A percentile compares a stretch with the other conserved stretches of the same genome.
Evolutionary conservation across 1,284 basidiomycete species (phyloP).

Genomic region (Amylostereum chailletii): DNA sequence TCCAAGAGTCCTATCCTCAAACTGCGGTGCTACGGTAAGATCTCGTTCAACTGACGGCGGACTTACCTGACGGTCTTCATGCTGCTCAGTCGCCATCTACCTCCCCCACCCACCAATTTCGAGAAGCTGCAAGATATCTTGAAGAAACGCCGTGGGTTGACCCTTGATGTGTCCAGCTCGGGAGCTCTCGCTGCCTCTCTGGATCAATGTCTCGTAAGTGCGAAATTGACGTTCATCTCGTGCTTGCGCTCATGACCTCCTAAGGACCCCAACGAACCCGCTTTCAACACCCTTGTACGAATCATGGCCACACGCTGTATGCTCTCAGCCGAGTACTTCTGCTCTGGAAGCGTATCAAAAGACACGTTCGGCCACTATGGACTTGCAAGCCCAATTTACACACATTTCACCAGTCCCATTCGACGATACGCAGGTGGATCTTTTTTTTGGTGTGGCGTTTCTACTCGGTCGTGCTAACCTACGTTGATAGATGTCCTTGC

Average conservation of each 20-base stretch:
- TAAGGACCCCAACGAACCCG: conserved; percentile 72
- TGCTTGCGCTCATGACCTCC: conserved; percentile 2
- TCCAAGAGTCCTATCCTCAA: conserved; percentile 92
- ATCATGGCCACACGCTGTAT: conserved; percentile 99
- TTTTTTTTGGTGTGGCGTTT: conserved; percentile 29
- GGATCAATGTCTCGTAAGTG: conserved; percentile 80
- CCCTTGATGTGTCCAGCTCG: conserved; percentile 89
- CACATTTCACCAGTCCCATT: conserved; percentile 96
- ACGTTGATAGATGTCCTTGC: conserved; percentile 72
- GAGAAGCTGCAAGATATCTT: conserved; percentile 95
- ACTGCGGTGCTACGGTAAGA: conserved; percentile 85
- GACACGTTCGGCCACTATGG: conserved; percentile 98
- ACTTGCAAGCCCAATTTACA: conserved; percentile 93
- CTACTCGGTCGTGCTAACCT: conserved; percentile 10
- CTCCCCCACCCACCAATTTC: conserved; percentile 91
- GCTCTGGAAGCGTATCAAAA: conserved; percentile 85
- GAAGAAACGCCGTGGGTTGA: conserved; percentile 76
- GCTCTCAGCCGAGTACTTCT: conserved; percentile 98
- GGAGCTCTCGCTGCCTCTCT: conserved; percentile 86
- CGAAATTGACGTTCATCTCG: not conserved
- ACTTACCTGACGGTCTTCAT: not conserved
- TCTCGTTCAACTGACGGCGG: not conserved
- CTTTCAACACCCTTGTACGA: conserved; percentile 95
- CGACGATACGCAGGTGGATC: conserved; percentile 82
- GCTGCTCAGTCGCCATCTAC: conserved; percentile 72